Base-by-base conservation (phyloP, 2,329 filamentous ascomycete species). In the Pestalotiopsis sp. region DNA sequence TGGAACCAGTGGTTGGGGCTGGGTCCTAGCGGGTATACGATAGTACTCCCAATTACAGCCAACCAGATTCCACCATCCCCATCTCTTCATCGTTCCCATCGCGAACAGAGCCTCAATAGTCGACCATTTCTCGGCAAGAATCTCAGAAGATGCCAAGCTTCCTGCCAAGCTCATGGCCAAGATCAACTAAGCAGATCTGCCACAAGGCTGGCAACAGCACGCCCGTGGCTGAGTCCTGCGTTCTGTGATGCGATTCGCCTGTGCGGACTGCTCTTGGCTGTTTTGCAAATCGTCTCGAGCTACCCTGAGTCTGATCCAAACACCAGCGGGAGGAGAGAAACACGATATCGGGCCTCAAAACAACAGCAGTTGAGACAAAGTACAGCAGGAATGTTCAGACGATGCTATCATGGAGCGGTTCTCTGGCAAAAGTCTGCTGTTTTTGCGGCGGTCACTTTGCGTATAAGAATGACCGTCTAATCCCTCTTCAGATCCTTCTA, bases 241-340 rank as follows among this genome's bases (percentile, higher is more conserved):
- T 58, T 31, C 67, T 38, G 4, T 62, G 61, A n/a, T 63, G 65
- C 65, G 65, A 67, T 67, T 67, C 65, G 65, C 56, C 45, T 27
- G 65, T 61, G 65, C 65, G 52, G 17, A 9, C 1, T 20, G 39
- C 20, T 67, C 65, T 61, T 67, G 57, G 65, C 65, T 45, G 65
- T 67, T 67, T 67, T 66, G 63, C n/a, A 66, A 58, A 38, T 57
- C 63, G 63, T 58, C 63, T 66, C 45, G 63, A 58, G 20, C 41
- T 36, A 20, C 25, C 63, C 63, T 49, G 27, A 62, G 36, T 36
- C n/a, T 36, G 27, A 39, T 52, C 59, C 63, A 66, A 57, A 66
- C 63, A 36, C 12, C 25, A 66, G 45, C 49, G 52, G 20, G 52
- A 56, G 31, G 31, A 36, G 31, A 20, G 20, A 56, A 66, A 57